Evolutionary conservation across 75 land plant genomes (phyloP).

Genomic region (Cunninghamia lanceolata): DNA sequence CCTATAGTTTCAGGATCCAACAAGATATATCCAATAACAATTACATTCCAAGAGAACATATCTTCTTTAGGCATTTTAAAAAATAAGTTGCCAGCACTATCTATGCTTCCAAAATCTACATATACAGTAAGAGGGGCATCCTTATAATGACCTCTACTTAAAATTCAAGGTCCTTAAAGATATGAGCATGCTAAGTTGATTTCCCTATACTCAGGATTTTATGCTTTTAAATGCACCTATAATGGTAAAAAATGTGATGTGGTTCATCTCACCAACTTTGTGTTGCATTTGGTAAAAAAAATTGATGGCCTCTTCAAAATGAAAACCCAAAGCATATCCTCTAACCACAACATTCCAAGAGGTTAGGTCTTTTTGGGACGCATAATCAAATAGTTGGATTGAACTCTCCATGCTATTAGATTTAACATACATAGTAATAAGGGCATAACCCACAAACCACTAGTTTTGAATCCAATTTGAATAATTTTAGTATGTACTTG

Average conservation of each 20-base stretch:
- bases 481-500: conserved; percentile 10
- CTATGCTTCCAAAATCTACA: conserved; percentile 39
- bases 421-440: conserved; percentile 32
- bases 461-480: conserved; percentile 12
- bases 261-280: conserved; percentile 25
- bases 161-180: conserved; percentile 25
- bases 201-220: conserved; percentile 20
- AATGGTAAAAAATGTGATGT: conserved; percentile 38
- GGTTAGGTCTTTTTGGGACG: too few species aligned
- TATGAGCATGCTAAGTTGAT: conserved; percentile 44
- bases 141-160: conserved; percentile 19
- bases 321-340: conserved; percentile 31
- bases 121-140: conserved; percentile 61
- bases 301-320: conserved; percentile 31
- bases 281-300: conserved; percentile 37
- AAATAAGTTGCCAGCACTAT: too few species aligned
- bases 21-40: conserved; percentile 44
- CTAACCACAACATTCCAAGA: too few species aligned
- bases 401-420: too few species aligned
- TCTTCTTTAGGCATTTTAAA: too few species aligned
- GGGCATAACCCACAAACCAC: conserved; percentile 17
- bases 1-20: too few species aligned
- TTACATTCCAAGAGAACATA: conserved; percentile 62
- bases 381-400: too few species aligned
- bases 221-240: conserved; percentile 49